Evolutionary conservation across 768 basidiomycete genomes (phyloP).

Genomic region (Naganishia randhawae): DNA sequence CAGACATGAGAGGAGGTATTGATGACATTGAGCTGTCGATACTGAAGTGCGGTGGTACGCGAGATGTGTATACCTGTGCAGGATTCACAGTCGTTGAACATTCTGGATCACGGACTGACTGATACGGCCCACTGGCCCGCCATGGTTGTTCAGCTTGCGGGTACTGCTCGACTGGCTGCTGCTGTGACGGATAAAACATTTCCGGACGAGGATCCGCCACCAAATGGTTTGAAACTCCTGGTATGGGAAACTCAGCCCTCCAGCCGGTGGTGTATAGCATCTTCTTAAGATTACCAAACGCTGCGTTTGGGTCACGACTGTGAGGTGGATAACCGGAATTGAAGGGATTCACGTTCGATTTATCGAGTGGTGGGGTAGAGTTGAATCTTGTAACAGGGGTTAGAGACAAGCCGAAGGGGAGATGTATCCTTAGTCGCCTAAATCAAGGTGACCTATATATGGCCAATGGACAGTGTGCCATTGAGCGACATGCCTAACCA

Average conservation of each 20-base stretch:
- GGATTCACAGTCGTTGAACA: conserved; percentile 5
- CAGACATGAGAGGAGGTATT: not conserved
- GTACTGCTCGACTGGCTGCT: not conserved
- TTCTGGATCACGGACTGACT: not conserved
- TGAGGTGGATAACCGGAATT: no score
- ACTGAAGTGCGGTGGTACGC: not conserved
- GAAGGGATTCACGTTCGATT: no score
- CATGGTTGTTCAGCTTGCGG: not conserved
- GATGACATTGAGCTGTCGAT: not conserved
- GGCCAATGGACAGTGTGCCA: no score
- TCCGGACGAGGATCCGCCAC: not conserved
- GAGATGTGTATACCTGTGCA: not conserved
- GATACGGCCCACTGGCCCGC: not conserved
- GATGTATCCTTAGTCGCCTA: no score
- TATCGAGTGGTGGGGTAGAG: no score
- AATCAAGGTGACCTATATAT: no score
- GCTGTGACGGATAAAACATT: not conserved
- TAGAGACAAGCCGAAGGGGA: no score
- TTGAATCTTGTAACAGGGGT: no score
- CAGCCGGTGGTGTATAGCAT: not conserved
- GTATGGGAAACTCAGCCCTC: not conserved
- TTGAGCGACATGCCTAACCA: no score
- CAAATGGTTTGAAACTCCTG: not conserved
- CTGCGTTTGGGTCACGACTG: no score
- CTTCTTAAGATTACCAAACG: no score